Percentiles rank a stretch among this genome's conserved stretches.
Conservation (phyloP, 2,329 filamentous ascomycete species). For the Plectosphaerella plurivora region DNA sequence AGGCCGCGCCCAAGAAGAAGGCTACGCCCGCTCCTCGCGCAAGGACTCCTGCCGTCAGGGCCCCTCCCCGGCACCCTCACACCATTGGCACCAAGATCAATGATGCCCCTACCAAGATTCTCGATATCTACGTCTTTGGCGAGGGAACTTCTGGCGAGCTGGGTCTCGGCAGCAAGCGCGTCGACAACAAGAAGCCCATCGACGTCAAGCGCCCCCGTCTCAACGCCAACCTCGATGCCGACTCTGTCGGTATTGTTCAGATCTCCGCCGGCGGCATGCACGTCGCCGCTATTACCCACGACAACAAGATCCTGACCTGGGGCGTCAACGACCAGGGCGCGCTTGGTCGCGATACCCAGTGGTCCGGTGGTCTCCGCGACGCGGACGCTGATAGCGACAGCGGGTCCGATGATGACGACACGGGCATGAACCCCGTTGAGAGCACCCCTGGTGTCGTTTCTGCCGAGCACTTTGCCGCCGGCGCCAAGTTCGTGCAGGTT, state of each 20-base stretch:
- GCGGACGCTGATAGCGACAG: slow-evolving; percentile 39
- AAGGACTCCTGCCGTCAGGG: slow-evolving; percentile 11
- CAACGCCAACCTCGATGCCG: slow-evolving; percentile 54
- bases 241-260: slow-evolving; percentile 64
- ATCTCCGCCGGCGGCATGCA: slow-evolving; percentile 82
- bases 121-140: slow-evolving; percentile 78
- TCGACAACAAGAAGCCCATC: slow-evolving; percentile 54
- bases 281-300: slow-evolving; percentile 67
- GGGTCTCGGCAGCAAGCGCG: slow-evolving; percentile 66
- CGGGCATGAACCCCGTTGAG: slow-evolving; percentile 67
- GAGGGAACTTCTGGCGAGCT: slow-evolving; percentile 79
- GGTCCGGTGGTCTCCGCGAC: slow-evolving; percentile 60
- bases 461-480: slow-evolving; percentile 53
- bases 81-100: slow-evolving; percentile 38
- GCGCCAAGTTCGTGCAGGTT: slow-evolving; percentile 60
- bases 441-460: slow-evolving; percentile 61
- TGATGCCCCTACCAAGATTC: slow-evolving; percentile 52
- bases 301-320: slow-evolving; percentile 82
- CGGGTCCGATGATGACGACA: slow-evolving; percentile 42
- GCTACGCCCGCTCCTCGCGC: slow-evolving; percentile 55
- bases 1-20: slow-evolving; percentile 41
- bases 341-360: slow-evolving; percentile 67
- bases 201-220: slow-evolving; percentile 72
- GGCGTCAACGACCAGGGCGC: slow-evolving; percentile 84
- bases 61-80: slow-evolving; percentile 10